Base-by-base conservation (phyloP, 139 green algal genomes). In the Chlamydomonas schloesseri region DNA sequence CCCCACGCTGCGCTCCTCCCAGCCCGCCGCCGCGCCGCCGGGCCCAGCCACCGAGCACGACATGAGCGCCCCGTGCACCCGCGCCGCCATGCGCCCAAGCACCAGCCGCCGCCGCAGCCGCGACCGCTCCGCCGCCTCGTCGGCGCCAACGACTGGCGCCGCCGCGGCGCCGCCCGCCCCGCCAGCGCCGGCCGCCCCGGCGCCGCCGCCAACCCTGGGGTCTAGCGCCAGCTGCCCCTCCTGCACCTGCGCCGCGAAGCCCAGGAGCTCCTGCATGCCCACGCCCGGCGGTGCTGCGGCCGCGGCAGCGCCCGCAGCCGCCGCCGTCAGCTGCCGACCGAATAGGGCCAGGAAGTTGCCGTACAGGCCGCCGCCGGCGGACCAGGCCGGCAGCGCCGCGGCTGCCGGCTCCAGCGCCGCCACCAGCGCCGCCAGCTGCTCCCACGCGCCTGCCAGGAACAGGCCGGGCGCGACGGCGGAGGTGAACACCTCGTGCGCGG, bases 401-500 rank as follows among this genome's bases (percentile, higher is more conserved):
- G 68, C 68, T 11, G 68, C 53, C 28, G 36, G 69, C 50, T 79
- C 70, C 14, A 87, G 68, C 28, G 10, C 34, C 34, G 24, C 53
- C 1, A 79, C 37, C 5, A 87, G 33, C 0, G 21, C 36, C 50
- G 53, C 34, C 34, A 87, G 81, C 47, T 76, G 20, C 29, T 29
- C 3, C 69, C 69, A 87, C 17, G 55, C 34, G 70, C 69, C 81
- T 3, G 50, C 55, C 26, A 87, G 70, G 81, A 87, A 87, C 5
- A 87, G 81, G 34, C 11, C 34, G 24, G 81, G 81, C 33, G 53
- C 81, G 6, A 87, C 81, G 26, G 18, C 1, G 69, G 36, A 33
- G 13, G 37, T 14, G 34, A 80, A 78, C 69, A 93, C 60, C 3
- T 79, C 62, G 82, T 96, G 93, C 24, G 92, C 93, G 6, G 74